Evolutionary conservation across 345 rosid species (phyloP), one percentile per base, ranked within the genome.

Genomic region (Laguncularia racemosa): DNA sequence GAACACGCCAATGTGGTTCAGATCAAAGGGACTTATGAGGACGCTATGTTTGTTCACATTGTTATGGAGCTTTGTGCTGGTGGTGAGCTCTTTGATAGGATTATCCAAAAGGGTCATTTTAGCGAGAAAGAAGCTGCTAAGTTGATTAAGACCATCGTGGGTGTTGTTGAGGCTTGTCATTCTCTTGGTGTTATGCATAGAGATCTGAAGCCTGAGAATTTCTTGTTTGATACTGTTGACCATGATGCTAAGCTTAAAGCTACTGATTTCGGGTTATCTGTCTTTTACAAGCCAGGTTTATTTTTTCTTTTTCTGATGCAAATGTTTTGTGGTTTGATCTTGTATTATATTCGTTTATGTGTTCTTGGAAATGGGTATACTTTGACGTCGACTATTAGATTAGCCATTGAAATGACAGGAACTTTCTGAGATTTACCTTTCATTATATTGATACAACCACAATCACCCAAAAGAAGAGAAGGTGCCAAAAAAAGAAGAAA

Each of bases 51-150:
- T 48, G 99, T 93, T 20, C 99, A 93, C 73, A 68, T 93, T 66
- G 99, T 93, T 3, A 93, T 93, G 99, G 99, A 93, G 78, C 70
- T 93, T 3, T 93, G 99, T 53, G 91, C 73, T 4, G 99, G 99
- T 1, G 99, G 99, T 0, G 99, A 93, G 85, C 88, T 89, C 40
- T 93, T 93, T 56, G 99, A 93, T 55, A 68, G 97, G 75, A 93
- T 93, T 55, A 95, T 93, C 26, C 85, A 84, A 0, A 93, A 83
- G 64, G 99, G 99, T 17, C 96, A 89, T 63, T 93, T 83, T 59
- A 93, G 97, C 62, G 96, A 93, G 78, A 76, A 79, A 44, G 95
- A 89, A 74, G 99, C 97, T 48, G 91, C 85, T 4, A 76, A 85
- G 72, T 70, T 89, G 65, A 84, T 87, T 48, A 87, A 87, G 71